Conservation (phyloP, 495 filamentous ascomycete species). For the Hypoxylon trugodes region DNA sequence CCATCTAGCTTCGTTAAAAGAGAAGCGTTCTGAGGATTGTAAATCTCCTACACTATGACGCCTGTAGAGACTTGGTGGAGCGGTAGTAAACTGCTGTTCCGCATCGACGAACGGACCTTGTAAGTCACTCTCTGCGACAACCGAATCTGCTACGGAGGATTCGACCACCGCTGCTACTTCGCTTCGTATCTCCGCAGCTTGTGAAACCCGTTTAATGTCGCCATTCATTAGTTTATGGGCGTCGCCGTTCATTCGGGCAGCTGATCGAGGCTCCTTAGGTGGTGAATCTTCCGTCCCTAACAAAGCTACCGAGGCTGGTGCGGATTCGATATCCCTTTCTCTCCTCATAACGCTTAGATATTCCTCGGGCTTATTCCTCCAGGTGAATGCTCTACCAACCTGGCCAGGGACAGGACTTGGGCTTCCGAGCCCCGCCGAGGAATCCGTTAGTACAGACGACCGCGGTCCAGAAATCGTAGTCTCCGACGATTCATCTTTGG, state of each 20-base stretch:
- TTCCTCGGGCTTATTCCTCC: constrained; percentile 64
- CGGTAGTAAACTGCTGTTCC: constrained; percentile 39
- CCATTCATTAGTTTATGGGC: constrained; percentile 19
- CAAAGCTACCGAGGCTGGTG: constrained; percentile 27
- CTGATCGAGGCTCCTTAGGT: constrained; percentile 16
- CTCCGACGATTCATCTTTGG: constrained; percentile 54
- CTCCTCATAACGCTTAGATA: constrained; percentile 55
- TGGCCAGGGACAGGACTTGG: constrained; percentile 34
- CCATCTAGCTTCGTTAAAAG: constrained; percentile 67
- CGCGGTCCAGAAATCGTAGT: constrained; percentile 47
- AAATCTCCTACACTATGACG: constrained; percentile 59
- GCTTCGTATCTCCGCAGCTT: constrained; percentile 25
- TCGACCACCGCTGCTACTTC: constrained; percentile 33
- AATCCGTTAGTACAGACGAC: constrained; percentile 49
- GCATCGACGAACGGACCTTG: constrained; percentile 50
- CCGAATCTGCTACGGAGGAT: constrained; percentile 53
- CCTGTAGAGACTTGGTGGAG: constrained; percentile 48
- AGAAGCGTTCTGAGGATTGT: constrained; percentile 40
- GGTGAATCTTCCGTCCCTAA: constrained; percentile 20
- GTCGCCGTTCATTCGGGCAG: constrained; percentile 16
- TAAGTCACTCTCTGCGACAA: constrained; percentile 55
- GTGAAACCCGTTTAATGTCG: constrained; percentile 33
- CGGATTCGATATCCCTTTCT: constrained; percentile 39
- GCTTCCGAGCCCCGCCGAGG: constrained; percentile 35
- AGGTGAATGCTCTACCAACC: constrained; percentile 58